Evolutionary conservation across 208 protist species (phyloP).

Genomic region (Wallacemonas sp.): DNA sequence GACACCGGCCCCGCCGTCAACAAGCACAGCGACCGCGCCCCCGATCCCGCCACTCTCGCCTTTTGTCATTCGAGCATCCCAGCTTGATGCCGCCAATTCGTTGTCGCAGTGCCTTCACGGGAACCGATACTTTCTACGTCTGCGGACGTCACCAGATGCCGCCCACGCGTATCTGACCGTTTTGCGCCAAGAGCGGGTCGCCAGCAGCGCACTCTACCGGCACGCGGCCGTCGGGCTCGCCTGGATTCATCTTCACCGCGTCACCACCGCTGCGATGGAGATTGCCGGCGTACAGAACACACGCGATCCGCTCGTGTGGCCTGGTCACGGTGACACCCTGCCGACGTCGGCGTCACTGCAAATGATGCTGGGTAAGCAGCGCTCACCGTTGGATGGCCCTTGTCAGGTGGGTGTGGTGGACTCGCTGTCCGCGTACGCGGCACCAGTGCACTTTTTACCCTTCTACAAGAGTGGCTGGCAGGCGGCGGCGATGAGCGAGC

Average conservation of each 20-base stretch:
- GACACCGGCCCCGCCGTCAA: neutral
- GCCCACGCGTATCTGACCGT: conserved; percentile 38
- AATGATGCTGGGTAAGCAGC: no score
- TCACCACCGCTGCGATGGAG: conserved; percentile 14
- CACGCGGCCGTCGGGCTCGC: conserved; percentile 30
- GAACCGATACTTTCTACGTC: conserved; percentile 29
- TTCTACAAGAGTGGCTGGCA: conserved; percentile 15
- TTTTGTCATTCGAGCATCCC: conserved; percentile 15
- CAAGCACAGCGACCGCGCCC: neutral
- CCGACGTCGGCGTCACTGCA: no score
- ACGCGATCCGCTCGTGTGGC: neutral
- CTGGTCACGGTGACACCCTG: no score
- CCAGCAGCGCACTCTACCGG: conserved; percentile 22
- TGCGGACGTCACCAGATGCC: conserved; percentile 30
- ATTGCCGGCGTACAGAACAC: neutral
- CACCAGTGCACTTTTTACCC: conserved; percentile 5
- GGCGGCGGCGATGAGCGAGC: conserved; percentile 3
- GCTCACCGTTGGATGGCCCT: no score
- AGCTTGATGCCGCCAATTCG: conserved; percentile 31
- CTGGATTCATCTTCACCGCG: conserved; percentile 33
- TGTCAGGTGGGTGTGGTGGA: conserved; percentile 7
- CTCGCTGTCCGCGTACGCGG: conserved; percentile 1
- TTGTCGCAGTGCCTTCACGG: conserved; percentile 39
- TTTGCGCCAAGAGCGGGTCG: conserved; percentile 17
- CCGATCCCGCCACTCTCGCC: neutral